Conservation (phyloP, 345 rosid genomes). For the Mercurialis annua region DNA sequence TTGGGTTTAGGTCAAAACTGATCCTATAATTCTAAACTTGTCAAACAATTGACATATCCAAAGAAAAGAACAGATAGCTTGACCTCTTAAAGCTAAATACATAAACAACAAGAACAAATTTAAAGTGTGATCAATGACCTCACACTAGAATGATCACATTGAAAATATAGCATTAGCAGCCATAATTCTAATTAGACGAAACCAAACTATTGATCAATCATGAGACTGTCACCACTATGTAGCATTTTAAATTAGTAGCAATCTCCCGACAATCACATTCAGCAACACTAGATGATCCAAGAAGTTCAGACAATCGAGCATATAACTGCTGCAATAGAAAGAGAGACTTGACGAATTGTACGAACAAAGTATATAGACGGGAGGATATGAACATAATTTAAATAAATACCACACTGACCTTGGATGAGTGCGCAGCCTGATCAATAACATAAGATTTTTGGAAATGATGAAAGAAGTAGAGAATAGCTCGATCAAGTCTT, state of each 20-base stretch:
- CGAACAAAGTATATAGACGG: not conserved
- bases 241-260: slow-evolving; percentile 91
- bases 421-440: slow-evolving; percentile 97
- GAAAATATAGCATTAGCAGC: slow-evolving; percentile 10
- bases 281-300: slow-evolving; percentile 86
- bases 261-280: slow-evolving; percentile 92
- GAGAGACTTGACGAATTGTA: slow-evolving; percentile 30
- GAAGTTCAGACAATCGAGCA: slow-evolving; percentile 86
- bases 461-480: slow-evolving; percentile 95
- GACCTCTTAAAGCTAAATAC: slow-evolving; percentile 7
- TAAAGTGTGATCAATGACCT: slow-evolving; percentile 89
- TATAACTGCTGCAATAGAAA: slow-evolving; percentile 84
- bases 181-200: slow-evolving; percentile 10
- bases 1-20: no score
- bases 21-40: no score
- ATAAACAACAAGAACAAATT: slow-evolving; percentile 59
- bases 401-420: slow-evolving; percentile 41
- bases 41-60: no score
- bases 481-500: slow-evolving; percentile 98
- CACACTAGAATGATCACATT: slow-evolving; percentile 53
- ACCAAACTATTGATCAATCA: slow-evolving; percentile 3
- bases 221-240: slow-evolving; percentile 55
- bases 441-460: slow-evolving; percentile 97
- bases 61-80: slow-evolving; percentile 2
- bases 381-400: not conserved